Percentiles rank a stretch among this genome's conserved stretches.
Conservation (phyloP, 106 monocot species). For the Dendrobium nobile region DNA sequence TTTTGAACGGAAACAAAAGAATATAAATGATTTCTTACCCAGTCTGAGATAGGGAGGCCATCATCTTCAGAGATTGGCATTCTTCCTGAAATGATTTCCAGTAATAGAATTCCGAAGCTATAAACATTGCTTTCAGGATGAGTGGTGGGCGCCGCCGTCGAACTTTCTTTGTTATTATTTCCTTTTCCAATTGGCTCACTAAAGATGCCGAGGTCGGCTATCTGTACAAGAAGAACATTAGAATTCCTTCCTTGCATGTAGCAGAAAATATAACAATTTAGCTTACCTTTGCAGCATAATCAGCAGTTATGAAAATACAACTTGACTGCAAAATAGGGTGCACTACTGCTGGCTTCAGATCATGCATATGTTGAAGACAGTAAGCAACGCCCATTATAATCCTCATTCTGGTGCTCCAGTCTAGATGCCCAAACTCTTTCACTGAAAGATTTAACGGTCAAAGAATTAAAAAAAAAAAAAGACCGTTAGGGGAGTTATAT, state of each 20-base stretch:
- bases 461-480: not conserved
- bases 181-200: constrained; percentile 23
- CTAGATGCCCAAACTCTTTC: constrained; percentile 79
- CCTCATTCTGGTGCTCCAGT: constrained; percentile 87
- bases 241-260: not conserved
- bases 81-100: constrained; percentile 83
- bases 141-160: constrained; percentile 4
- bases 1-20: no score
- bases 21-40: constrained; percentile 28
- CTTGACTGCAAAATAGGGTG: constrained; percentile 57
- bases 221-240: constrained; percentile 16
- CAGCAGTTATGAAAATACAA: constrained; percentile 67
- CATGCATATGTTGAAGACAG: constrained; percentile 89
- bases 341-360: constrained; percentile 60
- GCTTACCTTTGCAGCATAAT: constrained; percentile 85
- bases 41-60: constrained; percentile 33
- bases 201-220: constrained; percentile 38
- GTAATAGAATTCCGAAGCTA: constrained; percentile 63
- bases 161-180: constrained; percentile 10
- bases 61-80: constrained; percentile 34
- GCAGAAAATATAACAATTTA: not conserved
- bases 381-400: constrained; percentile 85
- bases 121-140: constrained; percentile 59
- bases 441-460: constrained; percentile 37
- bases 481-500: not conserved